Percentiles rank a stretch among this genome's conserved stretches.
phyloP scores from a whole-genome alignment of 2,329 filamentous ascomycete genomes.

The Penicillium sp. region DNA sequence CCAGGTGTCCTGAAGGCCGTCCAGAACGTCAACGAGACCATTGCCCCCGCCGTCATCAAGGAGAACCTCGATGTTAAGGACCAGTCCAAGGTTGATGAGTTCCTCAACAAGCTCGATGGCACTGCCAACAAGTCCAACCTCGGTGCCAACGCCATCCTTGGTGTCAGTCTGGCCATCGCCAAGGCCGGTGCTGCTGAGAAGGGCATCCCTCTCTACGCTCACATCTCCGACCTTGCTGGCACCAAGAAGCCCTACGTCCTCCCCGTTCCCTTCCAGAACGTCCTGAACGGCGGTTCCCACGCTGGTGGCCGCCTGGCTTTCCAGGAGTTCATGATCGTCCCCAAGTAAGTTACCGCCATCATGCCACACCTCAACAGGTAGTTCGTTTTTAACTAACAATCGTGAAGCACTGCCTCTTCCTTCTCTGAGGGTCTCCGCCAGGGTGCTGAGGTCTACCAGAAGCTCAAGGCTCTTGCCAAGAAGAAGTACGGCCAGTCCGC shows the following conservation, averaged over 20 bases:
- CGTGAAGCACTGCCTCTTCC: constrained; percentile 71
- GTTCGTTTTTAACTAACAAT: no score
- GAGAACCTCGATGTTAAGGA: constrained; percentile 76
- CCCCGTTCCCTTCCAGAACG: constrained; percentile 87
- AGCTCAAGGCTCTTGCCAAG: constrained; percentile 92
- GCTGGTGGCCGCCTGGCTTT: constrained; percentile 91
- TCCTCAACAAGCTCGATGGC: constrained; percentile 77
- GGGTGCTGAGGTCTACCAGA: constrained; percentile 95
- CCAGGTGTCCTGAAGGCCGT: constrained; percentile 71
- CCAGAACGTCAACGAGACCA: constrained; percentile 71
- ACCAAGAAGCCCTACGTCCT: constrained; percentile 89
- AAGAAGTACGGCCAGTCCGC: constrained; percentile 99
- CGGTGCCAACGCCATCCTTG: constrained; percentile 79
- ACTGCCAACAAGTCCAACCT: constrained; percentile 79
- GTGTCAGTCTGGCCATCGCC: constrained; percentile 73
- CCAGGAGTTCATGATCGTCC: constrained; percentile 95
- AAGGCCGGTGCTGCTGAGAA: constrained; percentile 87
- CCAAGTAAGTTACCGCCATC: constrained; percentile 55
- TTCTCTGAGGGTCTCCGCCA: constrained; percentile 96
- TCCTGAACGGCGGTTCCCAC: constrained; percentile 88
- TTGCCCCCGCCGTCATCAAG: constrained; percentile 73
- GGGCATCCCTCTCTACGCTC: constrained; percentile 75
- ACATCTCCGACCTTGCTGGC: constrained; percentile 76
- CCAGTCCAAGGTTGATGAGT: constrained; percentile 72
- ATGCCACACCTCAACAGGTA: no score